Conservation (phyloP, 1,284 basidiomycete genomes). For the Porogramme epimiltina region DNA sequence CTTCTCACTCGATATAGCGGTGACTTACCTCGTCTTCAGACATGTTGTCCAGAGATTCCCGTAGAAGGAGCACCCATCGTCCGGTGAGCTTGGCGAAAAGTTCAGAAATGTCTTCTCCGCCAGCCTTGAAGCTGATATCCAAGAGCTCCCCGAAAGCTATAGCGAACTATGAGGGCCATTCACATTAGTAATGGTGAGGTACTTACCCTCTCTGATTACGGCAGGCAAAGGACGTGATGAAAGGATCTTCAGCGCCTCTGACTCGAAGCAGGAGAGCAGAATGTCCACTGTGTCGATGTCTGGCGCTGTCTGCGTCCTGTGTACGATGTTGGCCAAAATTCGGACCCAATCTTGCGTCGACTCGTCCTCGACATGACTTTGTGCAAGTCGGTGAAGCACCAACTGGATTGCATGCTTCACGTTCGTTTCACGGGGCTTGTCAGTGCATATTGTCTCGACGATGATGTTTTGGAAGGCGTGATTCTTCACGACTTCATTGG, state of each 20-base stretch:
- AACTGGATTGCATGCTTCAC: slow-evolving; percentile 40
- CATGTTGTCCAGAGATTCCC: slow-evolving; percentile 9
- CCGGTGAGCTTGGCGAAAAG: slow-evolving; percentile 32
- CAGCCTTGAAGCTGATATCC: slow-evolving; percentile 24
- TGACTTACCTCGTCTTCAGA: slow-evolving; percentile 20
- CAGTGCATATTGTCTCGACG: slow-evolving; percentile 33
- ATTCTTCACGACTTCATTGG: slow-evolving; percentile 25
- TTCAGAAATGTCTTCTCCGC: slow-evolving; percentile 26
- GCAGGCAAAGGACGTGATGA: slow-evolving; percentile 19
- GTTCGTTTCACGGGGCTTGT: slow-evolving; percentile 25
- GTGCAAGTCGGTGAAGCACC: slow-evolving; percentile 40
- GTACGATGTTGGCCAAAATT: slow-evolving; percentile 16
- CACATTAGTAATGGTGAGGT: too few species aligned
- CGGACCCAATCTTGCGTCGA: slow-evolving; percentile 11
- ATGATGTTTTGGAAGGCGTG: slow-evolving; percentile 27
- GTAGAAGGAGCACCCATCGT: slow-evolving; percentile 31
- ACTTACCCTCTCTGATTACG: slow-evolving; percentile 37
- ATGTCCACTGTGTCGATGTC: neutral
- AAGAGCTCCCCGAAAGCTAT: slow-evolving; percentile 37
- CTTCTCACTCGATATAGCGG: neutral
- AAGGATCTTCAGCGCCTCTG: slow-evolving; percentile 9
- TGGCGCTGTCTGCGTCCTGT: neutral
- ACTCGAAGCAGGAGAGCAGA: slow-evolving; percentile 13
- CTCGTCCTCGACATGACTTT: neutral
- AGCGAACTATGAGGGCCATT: neutral